phyloP scores from a whole-genome alignment of 2,329 filamentous ascomycete genomes.

The Dryadomyces sulphureus region DNA sequence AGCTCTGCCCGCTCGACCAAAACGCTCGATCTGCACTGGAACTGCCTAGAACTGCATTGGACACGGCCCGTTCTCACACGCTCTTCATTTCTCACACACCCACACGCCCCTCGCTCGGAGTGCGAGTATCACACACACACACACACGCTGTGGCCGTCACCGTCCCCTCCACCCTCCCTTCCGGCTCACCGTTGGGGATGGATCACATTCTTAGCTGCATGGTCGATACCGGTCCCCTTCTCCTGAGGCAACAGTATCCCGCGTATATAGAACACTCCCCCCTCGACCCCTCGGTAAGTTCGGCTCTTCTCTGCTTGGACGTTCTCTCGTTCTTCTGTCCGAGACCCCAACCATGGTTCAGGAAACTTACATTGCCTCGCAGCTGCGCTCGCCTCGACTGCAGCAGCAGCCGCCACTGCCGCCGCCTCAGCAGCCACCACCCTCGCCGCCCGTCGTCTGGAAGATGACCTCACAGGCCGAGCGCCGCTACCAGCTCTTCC shows the following conservation, averaged over 20 bases:
- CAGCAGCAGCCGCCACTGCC: slow-evolving; percentile 9
- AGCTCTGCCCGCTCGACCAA: too few species aligned
- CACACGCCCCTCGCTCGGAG: too few species aligned
- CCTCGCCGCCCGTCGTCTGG: slow-evolving; percentile 14
- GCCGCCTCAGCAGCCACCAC: background rate
- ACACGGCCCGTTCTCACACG: too few species aligned
- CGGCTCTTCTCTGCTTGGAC: slow-evolving; percentile 15
- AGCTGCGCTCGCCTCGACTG: slow-evolving; percentile 8
- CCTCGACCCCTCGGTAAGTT: slow-evolving; percentile 16
- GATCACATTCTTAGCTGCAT: slow-evolving; percentile 49
- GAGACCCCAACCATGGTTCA: background rate
- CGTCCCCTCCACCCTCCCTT: background rate
- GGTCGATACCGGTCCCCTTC: slow-evolving; percentile 29
- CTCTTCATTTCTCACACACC: too few species aligned
- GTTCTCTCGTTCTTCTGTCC: slow-evolving; percentile 1
- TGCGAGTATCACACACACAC: too few species aligned
- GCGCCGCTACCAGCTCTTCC: slow-evolving; percentile 48
- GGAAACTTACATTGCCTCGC: slow-evolving; percentile 10
- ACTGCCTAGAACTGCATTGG: too few species aligned
- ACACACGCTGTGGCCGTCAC: too few species aligned
- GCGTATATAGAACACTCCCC: slow-evolving; percentile 35
- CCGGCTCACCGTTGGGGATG: slow-evolving; percentile 22
- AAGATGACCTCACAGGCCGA: slow-evolving; percentile 41
- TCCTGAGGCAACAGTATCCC: slow-evolving; percentile 19
- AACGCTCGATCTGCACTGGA: too few species aligned